Evolutionary conservation across 2,329 filamentous ascomycete genomes (phyloP).

Genomic region (Xylaria sp.): DNA sequence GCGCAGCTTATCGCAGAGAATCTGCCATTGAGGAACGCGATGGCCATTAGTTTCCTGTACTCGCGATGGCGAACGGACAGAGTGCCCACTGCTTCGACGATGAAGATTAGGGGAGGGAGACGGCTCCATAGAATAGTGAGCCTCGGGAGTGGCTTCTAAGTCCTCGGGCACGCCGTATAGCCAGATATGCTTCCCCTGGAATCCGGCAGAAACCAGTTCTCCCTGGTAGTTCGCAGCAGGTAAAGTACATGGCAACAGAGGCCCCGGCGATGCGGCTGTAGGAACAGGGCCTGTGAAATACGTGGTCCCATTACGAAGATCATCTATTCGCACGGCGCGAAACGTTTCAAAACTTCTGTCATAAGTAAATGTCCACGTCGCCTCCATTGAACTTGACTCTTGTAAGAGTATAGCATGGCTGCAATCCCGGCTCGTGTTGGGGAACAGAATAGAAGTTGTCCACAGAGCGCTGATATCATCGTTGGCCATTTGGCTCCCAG

Average conservation of each 20-base stretch:
- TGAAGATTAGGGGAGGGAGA: slow-evolving; percentile 46
- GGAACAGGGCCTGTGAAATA: slow-evolving; percentile 80
- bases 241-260: slow-evolving; percentile 73
- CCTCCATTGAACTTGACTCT: slow-evolving; percentile 70
- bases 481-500: slow-evolving; percentile 71
- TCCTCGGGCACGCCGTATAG: slow-evolving; percentile 82
- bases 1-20: slow-evolving; percentile 73
- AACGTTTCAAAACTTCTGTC: slow-evolving; percentile 82
- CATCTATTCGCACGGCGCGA: slow-evolving; percentile 78
- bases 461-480: slow-evolving; percentile 79
- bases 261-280: slow-evolving; percentile 62
- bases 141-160: slow-evolving; percentile 69
- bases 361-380: slow-evolving; percentile 81
- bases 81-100: slow-evolving; percentile 57
- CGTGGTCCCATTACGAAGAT: slow-evolving; percentile 78
- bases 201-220: slow-evolving; percentile 78
- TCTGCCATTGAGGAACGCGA: slow-evolving; percentile 73
- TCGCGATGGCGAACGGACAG: slow-evolving; percentile 54
- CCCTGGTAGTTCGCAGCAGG: slow-evolving; percentile 76
- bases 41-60: slow-evolving; percentile 52
- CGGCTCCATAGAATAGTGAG: slow-evolving; percentile 47
- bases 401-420: slow-evolving; percentile 79
- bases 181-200: slow-evolving; percentile 78
- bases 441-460: slow-evolving; percentile 88
- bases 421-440: slow-evolving; percentile 81